Evolutionary conservation across 129 eudicot species (phyloP).

Genomic region (Sambucus nigra): DNA sequence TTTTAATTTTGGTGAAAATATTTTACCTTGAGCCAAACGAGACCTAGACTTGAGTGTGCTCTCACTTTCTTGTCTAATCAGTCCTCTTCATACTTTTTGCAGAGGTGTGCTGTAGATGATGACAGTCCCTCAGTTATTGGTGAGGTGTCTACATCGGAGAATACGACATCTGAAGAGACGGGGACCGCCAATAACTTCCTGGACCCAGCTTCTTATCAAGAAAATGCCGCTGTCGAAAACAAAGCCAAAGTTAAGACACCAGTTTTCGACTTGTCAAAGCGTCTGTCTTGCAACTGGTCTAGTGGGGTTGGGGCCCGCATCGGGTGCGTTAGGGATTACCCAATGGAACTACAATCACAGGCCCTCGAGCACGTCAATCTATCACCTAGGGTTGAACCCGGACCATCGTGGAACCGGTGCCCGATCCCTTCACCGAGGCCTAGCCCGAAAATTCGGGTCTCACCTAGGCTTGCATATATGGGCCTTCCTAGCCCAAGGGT

Average conservation of each 20-base stretch:
- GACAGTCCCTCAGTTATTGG: too few species aligned
- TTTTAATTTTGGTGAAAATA: too few species aligned
- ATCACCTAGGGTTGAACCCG: slow-evolving; percentile 45
- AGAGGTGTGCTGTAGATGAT: too few species aligned
- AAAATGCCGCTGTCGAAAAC: too few species aligned
- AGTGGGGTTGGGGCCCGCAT: slow-evolving; percentile 10
- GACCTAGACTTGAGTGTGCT: too few species aligned
- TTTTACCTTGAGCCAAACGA: too few species aligned
- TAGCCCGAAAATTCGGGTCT: slow-evolving; percentile 25
- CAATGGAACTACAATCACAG: slow-evolving; percentile 28
- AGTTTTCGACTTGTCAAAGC: slow-evolving; percentile 10
- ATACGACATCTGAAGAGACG: too few species aligned
- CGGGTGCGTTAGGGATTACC: slow-evolving; percentile 68
- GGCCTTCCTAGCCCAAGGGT: slow-evolving; percentile 35
- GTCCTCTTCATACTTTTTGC: too few species aligned
- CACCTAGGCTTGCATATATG: slow-evolving; percentile 32
- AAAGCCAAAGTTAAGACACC: not conserved
- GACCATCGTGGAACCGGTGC: not conserved
- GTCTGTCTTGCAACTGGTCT: slow-evolving; percentile 24
- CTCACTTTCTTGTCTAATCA: too few species aligned
- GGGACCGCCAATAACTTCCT: too few species aligned
- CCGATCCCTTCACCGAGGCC: slow-evolving; percentile 48
- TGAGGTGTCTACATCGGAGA: too few species aligned
- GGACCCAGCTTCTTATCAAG: too few species aligned
- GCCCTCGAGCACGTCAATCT: slow-evolving; percentile 93